Conservation (phyloP, 495 filamentous ascomycete genomes). For the Aspergillus incahuasiensis region DNA sequence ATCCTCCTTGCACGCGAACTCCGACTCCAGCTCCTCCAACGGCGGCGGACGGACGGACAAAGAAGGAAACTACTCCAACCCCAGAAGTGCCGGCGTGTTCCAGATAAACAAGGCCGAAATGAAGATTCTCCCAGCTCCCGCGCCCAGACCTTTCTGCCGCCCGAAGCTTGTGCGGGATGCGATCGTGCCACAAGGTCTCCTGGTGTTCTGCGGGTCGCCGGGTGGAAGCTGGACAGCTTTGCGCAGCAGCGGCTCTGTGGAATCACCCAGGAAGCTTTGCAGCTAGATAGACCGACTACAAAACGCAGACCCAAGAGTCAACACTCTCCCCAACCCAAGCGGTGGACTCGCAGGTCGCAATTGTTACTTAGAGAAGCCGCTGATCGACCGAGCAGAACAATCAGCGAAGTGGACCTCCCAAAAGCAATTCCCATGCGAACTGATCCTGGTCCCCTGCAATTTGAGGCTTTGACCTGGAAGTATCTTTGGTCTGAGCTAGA, state of each 20-base stretch:
- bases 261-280: not conserved
- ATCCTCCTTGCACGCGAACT: not conserved
- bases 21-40: not conserved
- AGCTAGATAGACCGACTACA: not conserved
- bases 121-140: conserved; percentile 1
- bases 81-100: not conserved
- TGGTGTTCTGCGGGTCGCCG: not conserved
- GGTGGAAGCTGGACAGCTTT: not conserved
- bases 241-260: too few species aligned
- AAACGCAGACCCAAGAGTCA: not conserved
- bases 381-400: not conserved
- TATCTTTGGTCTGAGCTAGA: not conserved
- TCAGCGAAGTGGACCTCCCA: conserved; percentile 7
- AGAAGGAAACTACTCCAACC: not conserved
- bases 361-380: conserved; percentile 2
- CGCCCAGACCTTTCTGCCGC: conserved; percentile 4
- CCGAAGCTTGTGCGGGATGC: conserved; percentile 11
- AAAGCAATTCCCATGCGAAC: conserved; percentile 10
- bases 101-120: conserved; percentile 6
- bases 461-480: not conserved
- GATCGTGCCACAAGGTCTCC: not conserved
- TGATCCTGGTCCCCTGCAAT: not conserved
- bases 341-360: not conserved
- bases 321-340: not conserved
- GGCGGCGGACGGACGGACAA: not conserved